These are phyloP conservation scores for Colletotrichum theobromicola DNA, from an alignment of 2,329 filamentous ascomycete genomes.

Conservation along the genomic window DNA sequence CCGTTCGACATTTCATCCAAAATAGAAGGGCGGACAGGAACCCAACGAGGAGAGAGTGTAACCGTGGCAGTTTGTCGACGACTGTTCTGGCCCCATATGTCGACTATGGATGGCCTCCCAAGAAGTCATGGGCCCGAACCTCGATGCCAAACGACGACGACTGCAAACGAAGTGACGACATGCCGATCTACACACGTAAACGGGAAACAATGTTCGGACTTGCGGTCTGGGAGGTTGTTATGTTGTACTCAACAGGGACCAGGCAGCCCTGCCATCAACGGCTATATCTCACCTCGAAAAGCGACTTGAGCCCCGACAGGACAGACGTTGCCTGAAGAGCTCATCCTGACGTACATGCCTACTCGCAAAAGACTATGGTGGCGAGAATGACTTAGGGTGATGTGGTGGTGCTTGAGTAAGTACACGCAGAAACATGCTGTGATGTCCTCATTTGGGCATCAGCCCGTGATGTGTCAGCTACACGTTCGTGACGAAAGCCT, in stretches of 20 bases:
- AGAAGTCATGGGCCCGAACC: no score
- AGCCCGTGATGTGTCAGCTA: fast-evolving
- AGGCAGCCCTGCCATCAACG: no score
- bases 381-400: not conserved
- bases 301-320: not conserved
- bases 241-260: no score
- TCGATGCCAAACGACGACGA: not conserved
- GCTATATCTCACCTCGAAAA: not conserved
- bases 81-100: not conserved
- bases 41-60: not conserved
- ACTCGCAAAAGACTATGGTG: not conserved
- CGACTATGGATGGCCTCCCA: not conserved
- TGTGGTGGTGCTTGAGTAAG: no score
- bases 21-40: not conserved
- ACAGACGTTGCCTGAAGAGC: not conserved
- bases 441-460: not conserved
- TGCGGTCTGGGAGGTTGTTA: not conserved
- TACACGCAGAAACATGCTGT: no score
- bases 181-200: not conserved
- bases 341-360: not conserved
- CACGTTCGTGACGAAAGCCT: not conserved
- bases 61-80: not conserved
- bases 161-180: not conserved
- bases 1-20: not conserved
- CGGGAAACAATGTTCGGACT: not conserved